Conservation (phyloP, 2,329 filamentous ascomycete genomes). For the Lomentospora prolificans region DNA sequence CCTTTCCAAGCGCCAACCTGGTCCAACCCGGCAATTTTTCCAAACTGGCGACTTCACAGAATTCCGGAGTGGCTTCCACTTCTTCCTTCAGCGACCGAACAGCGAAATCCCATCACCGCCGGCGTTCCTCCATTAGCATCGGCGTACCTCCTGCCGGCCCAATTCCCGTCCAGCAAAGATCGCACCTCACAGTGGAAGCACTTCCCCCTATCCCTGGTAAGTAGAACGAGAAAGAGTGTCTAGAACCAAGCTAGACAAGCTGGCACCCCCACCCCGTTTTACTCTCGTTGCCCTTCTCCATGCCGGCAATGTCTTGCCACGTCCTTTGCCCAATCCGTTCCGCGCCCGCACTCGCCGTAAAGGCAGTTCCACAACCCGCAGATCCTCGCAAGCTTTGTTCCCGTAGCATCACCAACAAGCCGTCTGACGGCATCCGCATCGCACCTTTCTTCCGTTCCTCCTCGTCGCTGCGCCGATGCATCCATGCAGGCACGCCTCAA, state of each 20-base stretch:
- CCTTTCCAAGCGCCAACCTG: not conserved
- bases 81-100: slow-evolving; percentile 7
- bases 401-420: too few relatives aligned
- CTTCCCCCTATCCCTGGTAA: slow-evolving; percentile 45
- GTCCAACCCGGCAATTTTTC: slow-evolving; percentile 7
- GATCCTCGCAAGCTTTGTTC: too few relatives aligned
- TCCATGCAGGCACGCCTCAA: not conserved
- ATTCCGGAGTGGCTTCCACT: slow-evolving; percentile 1
- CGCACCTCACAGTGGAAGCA: slow-evolving; percentile 19
- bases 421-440: not conserved
- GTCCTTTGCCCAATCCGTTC: too few relatives aligned
- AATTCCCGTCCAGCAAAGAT: slow-evolving; percentile 8
- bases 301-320: too few relatives aligned
- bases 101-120: slow-evolving; percentile 17
- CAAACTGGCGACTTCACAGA: slow-evolving; percentile 14
- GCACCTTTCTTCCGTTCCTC: not conserved
- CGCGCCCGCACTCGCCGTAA: too few relatives aligned
- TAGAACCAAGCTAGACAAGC: too few relatives aligned
- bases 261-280: too few relatives aligned
- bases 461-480: not conserved
- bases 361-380: too few relatives aligned
- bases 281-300: too few relatives aligned
- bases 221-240: slow-evolving; percentile 20
- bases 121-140: slow-evolving; percentile 22
- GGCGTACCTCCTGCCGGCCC: slow-evolving; percentile 13